A percentile compares a stretch with the other conserved stretches of the same genome.
Evolutionary conservation across 1,284 basidiomycete genomes (phyloP).

Genomic region (Gymnopus androsaceus): DNA sequence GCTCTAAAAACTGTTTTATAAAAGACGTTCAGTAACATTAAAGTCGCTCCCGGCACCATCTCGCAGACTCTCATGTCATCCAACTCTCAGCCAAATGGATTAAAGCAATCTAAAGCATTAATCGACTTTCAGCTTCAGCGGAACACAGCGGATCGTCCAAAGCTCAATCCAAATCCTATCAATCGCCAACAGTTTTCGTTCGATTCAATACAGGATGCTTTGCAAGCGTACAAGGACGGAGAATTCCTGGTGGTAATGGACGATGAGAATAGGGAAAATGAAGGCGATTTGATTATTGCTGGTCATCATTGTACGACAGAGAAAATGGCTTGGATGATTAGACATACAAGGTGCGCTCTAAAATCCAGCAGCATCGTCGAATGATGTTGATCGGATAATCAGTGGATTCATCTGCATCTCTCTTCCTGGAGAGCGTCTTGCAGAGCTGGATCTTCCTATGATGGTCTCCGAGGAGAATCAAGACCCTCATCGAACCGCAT

Average conservation of each 20-base stretch:
- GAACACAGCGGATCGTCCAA: not conserved
- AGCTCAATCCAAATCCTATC: not conserved
- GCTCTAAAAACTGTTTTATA: not conserved
- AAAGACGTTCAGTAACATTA: no score
- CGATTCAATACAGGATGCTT: slow-evolving; percentile 79
- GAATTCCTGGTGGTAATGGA: slow-evolving; percentile 97
- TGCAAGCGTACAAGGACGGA: slow-evolving; percentile 78
- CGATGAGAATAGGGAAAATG: slow-evolving; percentile 91
- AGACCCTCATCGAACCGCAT: slow-evolving; percentile 92
- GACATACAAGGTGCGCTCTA: slow-evolving; percentile 80
- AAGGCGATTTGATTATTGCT: slow-evolving; percentile 91
- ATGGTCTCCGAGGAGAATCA: slow-evolving; percentile 89
- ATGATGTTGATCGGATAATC: not conserved
- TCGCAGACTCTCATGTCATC: slow-evolving; percentile 1
- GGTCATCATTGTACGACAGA: slow-evolving; percentile 84
- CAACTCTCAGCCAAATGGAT: not conserved
- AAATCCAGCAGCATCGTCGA: slow-evolving; percentile 4
- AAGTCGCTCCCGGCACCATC: no score
- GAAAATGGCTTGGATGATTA: slow-evolving; percentile 99
- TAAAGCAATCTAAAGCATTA: slow-evolving; percentile 7
- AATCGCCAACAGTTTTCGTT: slow-evolving; percentile 47
- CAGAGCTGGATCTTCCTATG: slow-evolving; percentile 87
- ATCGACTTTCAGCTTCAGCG: slow-evolving; percentile 6
- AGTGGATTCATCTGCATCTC: slow-evolving; percentile 97
- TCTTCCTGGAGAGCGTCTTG: slow-evolving; percentile 75